Percentiles rank a stretch among this genome's conserved stretches.
Evolutionary conservation across 768 basidiomycete genomes (phyloP).

Genomic region (Porphyrellus cyaneotinctus): DNA sequence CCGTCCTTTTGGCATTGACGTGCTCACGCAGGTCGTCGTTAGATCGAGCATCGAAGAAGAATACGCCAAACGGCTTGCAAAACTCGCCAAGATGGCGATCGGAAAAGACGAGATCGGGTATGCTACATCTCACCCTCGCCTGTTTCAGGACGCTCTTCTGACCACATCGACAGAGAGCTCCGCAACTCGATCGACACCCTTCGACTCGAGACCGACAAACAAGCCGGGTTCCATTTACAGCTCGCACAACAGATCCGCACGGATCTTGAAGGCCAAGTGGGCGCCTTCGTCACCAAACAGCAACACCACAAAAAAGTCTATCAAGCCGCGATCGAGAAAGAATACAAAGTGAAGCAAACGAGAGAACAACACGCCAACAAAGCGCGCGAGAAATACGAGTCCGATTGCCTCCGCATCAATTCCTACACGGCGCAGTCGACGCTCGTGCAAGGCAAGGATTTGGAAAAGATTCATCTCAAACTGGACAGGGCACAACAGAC

Average conservation of each 20-base stretch:
- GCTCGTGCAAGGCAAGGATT: conserved; percentile 87
- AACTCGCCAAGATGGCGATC: conserved; percentile 68
- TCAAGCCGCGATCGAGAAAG: conserved; percentile 80
- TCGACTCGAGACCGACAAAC: conserved; percentile 78
- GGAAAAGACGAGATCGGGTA: conserved; percentile 95
- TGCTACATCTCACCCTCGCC: conserved; percentile 23
- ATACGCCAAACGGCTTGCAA: conserved; percentile 80
- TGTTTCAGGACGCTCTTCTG: not conserved
- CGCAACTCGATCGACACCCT: conserved; percentile 77
- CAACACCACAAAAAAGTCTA: conserved; percentile 68
- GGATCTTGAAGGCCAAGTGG: conserved; percentile 66
- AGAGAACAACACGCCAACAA: conserved; percentile 84
- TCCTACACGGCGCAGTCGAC: conserved; percentile 89
- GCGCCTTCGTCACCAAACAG: conserved; percentile 60
- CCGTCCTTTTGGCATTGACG: not conserved
- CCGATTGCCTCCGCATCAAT: conserved; percentile 90
- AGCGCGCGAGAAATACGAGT: conserved; percentile 90
- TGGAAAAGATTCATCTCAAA: conserved; percentile 85
- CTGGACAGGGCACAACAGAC: conserved; percentile 87
- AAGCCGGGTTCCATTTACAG: conserved; percentile 66
- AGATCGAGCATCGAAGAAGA: conserved; percentile 94
- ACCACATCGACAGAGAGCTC: conserved; percentile 56
- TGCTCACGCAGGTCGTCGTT: conserved; percentile 3
- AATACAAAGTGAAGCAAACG: conserved; percentile 83
- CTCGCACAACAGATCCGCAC: conserved; percentile 72